Evolutionary conservation across 805 yeast genomes (phyloP).

Genomic region (Candida silvicultrix): DNA sequence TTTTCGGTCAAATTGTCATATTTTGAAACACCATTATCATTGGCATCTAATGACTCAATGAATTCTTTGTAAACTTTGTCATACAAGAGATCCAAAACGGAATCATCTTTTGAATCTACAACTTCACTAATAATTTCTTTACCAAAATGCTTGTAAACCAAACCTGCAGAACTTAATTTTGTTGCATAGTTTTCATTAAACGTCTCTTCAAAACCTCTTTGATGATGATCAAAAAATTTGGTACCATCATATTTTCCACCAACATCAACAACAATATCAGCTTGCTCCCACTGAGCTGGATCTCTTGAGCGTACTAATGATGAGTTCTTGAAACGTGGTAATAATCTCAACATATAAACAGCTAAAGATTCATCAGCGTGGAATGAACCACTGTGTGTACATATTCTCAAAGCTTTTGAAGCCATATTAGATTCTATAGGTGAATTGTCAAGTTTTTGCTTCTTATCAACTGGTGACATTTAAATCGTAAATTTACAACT

Average conservation of each 20-base stretch:
- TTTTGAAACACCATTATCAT: slow-evolving; percentile 86
- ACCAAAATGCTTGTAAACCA: slow-evolving; percentile 84
- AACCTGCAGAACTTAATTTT: slow-evolving; percentile 89
- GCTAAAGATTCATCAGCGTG: slow-evolving; percentile 98
- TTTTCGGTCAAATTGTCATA: slow-evolving; percentile 44
- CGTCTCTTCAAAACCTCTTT: slow-evolving; percentile 78
- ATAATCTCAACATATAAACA: slow-evolving; percentile 69
- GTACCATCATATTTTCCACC: slow-evolving; percentile 83
- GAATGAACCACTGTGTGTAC: slow-evolving; percentile 90
- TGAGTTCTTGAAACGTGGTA: slow-evolving; percentile 65
- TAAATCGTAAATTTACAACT: too few relatives aligned
- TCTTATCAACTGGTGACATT: slow-evolving; percentile 15
- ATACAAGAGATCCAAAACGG: slow-evolving; percentile 59
- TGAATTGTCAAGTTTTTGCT: slow-evolving; percentile 20
- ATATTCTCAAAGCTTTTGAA: slow-evolving; percentile 47
- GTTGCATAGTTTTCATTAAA: slow-evolving; percentile 62
- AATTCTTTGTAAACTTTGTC: slow-evolving; percentile 78
- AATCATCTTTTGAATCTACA: slow-evolving; percentile 31
- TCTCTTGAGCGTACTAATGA: slow-evolving; percentile 78
- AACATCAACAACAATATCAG: slow-evolving; percentile 94
- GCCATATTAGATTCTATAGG: neutral
- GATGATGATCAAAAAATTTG: slow-evolving; percentile 94
- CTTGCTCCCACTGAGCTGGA: slow-evolving; percentile 71
- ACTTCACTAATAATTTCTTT: slow-evolving; percentile 55
- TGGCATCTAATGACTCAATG: slow-evolving; percentile 89